Evolutionary conservation across 2,329 filamentous ascomycete genomes (phyloP), one percentile per base, ranked within the genome.

Genomic region (Diaporthe citrichinensis): DNA sequence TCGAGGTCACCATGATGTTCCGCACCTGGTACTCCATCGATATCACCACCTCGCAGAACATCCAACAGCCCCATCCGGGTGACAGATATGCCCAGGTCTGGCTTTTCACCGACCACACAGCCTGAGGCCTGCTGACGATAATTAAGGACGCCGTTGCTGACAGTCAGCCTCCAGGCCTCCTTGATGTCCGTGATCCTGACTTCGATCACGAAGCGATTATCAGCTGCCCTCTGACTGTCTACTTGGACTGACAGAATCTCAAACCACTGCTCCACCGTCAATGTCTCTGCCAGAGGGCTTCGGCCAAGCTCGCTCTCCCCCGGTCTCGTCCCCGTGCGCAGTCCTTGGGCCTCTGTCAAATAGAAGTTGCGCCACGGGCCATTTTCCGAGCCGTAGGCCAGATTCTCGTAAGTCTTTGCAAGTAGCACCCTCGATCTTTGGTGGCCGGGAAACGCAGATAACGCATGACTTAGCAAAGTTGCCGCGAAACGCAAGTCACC

Each of bases 311-410:
- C 41, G 14, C 53, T 49, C 46, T 34, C 49, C 23, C 65, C 65
- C 1, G 65, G 58, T 4, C 23, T 62, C 55, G 71, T 72, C 2
- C 68, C 59, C 3, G 65, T 72, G 7, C 76, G 76, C 58, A 84
- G 79, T 62, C 82, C 81, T 34, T 74, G 71, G 9, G 84, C 80
- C 0, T 79, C 81, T 2, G 80, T 81, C 5, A 85, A 78, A 68
- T 83, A 86, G 68, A 85, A 84, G 72, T 86, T 86, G 4, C 85
- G 78, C 85, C 84, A 86, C 0, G 82, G 82, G 4, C 79, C 84
- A 77, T 86, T 87, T 77, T 86, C 84, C 3, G 82, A 73, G 3
- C 83, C 82, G 71, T 79, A 83, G 0, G 83, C 85, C 12, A 87
- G 81, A 28, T 78, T 74, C 61, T 82, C 79, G 73, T 81, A 86